Percentiles rank a stretch among this genome's conserved stretches.
These are phyloP conservation scores for Bruguiera sexangula DNA, from an alignment of 345 rosid species.

Conservation along the genomic window DNA sequence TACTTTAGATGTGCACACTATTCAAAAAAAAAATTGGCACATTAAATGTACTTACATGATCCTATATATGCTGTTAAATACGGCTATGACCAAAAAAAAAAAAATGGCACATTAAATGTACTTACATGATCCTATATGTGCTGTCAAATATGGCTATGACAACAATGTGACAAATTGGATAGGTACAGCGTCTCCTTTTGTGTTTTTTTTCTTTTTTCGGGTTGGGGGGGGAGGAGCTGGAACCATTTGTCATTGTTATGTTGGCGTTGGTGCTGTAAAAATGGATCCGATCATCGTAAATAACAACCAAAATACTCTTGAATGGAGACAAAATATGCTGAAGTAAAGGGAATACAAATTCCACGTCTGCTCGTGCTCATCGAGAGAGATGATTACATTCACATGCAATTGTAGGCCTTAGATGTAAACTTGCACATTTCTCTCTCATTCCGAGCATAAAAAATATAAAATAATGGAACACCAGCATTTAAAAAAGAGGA, in stretches of 20 bases:
- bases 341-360: not conserved
- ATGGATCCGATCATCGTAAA: slow-evolving; percentile 5
- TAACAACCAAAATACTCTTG: not conserved
- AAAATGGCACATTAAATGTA: slow-evolving; percentile 31
- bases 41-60: slow-evolving; percentile 28
- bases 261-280: slow-evolving; percentile 20
- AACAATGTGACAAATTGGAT: not conserved
- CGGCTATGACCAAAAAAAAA: not conserved
- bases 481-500: slow-evolving; percentile 12
- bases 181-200: slow-evolving; percentile 13
- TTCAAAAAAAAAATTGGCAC: slow-evolving; percentile 9
- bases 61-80: not conserved
- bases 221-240: slow-evolving; percentile 1
- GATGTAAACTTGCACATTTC: slow-evolving; percentile 2
- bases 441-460: not conserved
- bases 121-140: not conserved
- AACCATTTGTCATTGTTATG: slow-evolving; percentile 28
- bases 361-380: slow-evolving; percentile 34
- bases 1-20: not conserved
- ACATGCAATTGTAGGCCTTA: slow-evolving; percentile 22
- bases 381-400: slow-evolving; percentile 30
- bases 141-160: not conserved
- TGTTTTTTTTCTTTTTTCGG: not conserved
- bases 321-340: slow-evolving; percentile 2
- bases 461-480: slow-evolving; percentile 6